These are phyloP conservation scores for Mycena vulgaris DNA, from an alignment of 768 basidiomycete genomes.

Conservation along the genomic window DNA sequence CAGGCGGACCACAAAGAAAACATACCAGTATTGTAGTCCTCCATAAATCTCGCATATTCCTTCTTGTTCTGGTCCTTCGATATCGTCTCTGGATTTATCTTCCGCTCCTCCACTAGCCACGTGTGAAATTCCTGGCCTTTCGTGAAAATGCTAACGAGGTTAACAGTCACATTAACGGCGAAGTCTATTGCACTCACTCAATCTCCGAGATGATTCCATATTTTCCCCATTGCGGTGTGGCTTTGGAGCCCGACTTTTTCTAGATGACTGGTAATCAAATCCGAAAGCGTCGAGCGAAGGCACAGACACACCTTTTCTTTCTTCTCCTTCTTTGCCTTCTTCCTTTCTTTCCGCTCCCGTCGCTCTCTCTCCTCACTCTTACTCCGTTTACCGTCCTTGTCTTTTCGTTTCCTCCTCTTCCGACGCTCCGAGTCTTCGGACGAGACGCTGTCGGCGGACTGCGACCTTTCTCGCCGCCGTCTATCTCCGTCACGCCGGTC, in stretches of 20 bases:
- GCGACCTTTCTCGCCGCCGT: slow-evolving; percentile 48
- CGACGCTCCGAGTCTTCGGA: slow-evolving; percentile 59
- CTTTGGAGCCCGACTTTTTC: slow-evolving; percentile 66
- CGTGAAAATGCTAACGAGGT: slow-evolving; percentile 76
- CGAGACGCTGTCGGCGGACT: slow-evolving; percentile 61
- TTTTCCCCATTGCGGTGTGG: slow-evolving; percentile 88
- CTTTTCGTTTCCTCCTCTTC: slow-evolving; percentile 61
- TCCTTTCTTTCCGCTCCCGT: slow-evolving; percentile 66
- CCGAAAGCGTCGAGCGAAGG: slow-evolving; percentile 8
- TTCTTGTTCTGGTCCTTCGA: slow-evolving; percentile 90
- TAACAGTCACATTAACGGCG: slow-evolving; percentile 5
- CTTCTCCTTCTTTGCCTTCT: slow-evolving; percentile 80
- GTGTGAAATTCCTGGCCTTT: slow-evolving; percentile 91
- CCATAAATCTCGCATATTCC: slow-evolving; percentile 86
- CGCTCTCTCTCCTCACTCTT: slow-evolving; percentile 52
- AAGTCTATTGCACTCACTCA: slow-evolving; percentile 71
- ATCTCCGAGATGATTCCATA: slow-evolving; percentile 88
- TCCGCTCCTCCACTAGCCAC: slow-evolving; percentile 95
- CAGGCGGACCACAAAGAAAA: slow-evolving; percentile 6
- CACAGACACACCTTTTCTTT: slow-evolving; percentile 66
- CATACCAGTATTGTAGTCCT: slow-evolving; percentile 87
- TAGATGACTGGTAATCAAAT: slow-evolving; percentile 41
- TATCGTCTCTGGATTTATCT: slow-evolving; percentile 90
- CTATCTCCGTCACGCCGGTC: slow-evolving; percentile 50
- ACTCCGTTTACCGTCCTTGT: slow-evolving; percentile 59